Conservation (phyloP, 352 stramenopile genomes). For the Thalassiosira oceanica region DNA sequence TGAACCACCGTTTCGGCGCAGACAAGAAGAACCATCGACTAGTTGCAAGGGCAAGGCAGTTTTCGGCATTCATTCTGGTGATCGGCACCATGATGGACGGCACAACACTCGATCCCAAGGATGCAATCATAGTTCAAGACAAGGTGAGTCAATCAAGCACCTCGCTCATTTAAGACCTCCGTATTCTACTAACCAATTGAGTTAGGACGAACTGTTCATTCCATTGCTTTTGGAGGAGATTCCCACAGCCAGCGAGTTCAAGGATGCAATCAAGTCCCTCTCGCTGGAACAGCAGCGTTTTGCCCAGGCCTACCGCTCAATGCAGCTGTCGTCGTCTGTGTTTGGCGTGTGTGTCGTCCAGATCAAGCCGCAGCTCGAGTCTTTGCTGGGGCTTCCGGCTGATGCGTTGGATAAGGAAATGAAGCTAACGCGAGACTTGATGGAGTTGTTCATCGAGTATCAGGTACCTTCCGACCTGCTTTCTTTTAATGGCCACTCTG, state of each 20-base stretch:
- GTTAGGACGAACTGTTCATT: slow-evolving; percentile 82
- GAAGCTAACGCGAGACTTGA: slow-evolving; percentile 79
- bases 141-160: too few species aligned
- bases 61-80: slow-evolving; percentile 81
- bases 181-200: too few species aligned
- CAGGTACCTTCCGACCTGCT: slow-evolving; percentile 83
- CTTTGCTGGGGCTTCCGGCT: slow-evolving; percentile 63
- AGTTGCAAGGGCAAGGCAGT: slow-evolving; percentile 73
- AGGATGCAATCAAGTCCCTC: slow-evolving; percentile 80
- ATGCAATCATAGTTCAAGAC: slow-evolving; percentile 83
- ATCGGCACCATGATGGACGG: slow-evolving; percentile 74
- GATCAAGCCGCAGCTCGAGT: slow-evolving; percentile 82
- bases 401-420: slow-evolving; percentile 79
- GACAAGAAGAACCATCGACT: slow-evolving; percentile 34
- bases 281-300: slow-evolving; percentile 83
- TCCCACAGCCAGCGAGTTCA: slow-evolving; percentile 83
- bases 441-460: slow-evolving; percentile 82
- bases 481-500: slow-evolving; percentile 55
- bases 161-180: too few species aligned
- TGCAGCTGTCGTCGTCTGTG: slow-evolving; percentile 79
- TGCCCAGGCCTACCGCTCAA: slow-evolving; percentile 72
- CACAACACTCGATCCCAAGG: slow-evolving; percentile 70
- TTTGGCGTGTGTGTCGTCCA: slow-evolving; percentile 80
- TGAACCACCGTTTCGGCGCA: slow-evolving; percentile 57
- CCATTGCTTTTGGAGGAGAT: slow-evolving; percentile 79